phyloP scores from a whole-genome alignment of 148 eudicot genomes.

The Fagopyrum tataricum region DNA sequence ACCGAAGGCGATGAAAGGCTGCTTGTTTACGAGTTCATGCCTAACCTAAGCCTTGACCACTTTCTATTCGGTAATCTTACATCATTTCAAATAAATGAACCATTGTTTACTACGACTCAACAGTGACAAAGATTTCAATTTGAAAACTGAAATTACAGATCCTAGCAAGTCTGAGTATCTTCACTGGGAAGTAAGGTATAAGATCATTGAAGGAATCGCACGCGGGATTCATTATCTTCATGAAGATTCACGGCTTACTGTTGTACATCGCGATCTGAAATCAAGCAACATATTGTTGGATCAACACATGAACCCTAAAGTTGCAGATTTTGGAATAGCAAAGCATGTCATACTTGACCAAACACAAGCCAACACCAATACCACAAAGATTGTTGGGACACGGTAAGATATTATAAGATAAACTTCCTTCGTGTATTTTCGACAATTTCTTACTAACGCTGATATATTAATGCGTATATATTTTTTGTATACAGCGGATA shows the following conservation, averaged over 20 bases:
- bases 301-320: conserved; percentile 11
- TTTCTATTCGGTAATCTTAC: conserved; percentile 29
- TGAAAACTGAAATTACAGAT: neutral
- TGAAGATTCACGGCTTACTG: conserved; percentile 1
- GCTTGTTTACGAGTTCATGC: conserved; percentile 45
- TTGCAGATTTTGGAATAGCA: conserved; percentile 16
- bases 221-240: conserved; percentile 14
- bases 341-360: conserved; percentile 10
- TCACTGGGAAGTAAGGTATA: conserved; percentile 3
- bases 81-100: neutral
- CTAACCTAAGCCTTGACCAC: conserved; percentile 39
- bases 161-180: neutral
- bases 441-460: neutral
- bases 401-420: conserved; percentile 4
- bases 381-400: conserved; percentile 15
- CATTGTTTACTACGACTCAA: neutral
- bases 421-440: neutral
- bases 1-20: conserved; percentile 39
- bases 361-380: conserved; percentile 1
- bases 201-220: conserved; percentile 8
- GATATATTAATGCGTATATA: no score
- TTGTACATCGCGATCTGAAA: conserved; percentile 15
- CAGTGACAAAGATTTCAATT: neutral
- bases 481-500: neutral
- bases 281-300: conserved; percentile 2